These are phyloP conservation scores for Polyrhizophydium stewartii DNA, from an alignment of 371 early-diverging fungal species.

Conservation along the genomic window DNA sequence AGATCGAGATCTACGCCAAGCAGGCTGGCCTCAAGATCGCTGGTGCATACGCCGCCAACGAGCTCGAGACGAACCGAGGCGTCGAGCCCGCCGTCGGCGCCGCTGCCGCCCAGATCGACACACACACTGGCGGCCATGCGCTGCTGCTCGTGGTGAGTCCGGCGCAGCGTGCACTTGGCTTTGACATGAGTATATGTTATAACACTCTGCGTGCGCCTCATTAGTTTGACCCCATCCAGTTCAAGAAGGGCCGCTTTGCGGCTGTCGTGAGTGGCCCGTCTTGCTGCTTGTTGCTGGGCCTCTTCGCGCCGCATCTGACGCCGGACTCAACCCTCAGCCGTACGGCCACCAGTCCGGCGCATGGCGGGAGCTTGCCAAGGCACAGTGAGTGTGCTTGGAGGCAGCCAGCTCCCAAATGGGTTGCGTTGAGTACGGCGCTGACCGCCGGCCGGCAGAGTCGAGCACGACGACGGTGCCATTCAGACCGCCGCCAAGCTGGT, in stretches of 20 bases:
- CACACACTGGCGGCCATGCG: conserved; percentile 15
- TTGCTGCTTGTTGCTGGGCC: no score
- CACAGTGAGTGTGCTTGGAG: neutral
- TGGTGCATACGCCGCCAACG: conserved; percentile 63
- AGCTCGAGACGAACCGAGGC: conserved; percentile 33
- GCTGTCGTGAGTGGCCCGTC: no score
- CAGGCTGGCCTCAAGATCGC: conserved; percentile 37
- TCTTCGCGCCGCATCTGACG: no score
- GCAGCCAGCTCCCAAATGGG: no score
- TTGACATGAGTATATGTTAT: no score
- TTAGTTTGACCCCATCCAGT: no score
- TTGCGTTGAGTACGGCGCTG: no score
- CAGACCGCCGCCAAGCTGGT: neutral
- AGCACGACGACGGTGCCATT: neutral
- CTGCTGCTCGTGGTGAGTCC: conserved; percentile 19
- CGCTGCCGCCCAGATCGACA: conserved; percentile 48
- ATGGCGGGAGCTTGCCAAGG: neutral
- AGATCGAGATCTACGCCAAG: conserved; percentile 28
- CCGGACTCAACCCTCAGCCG: no score
- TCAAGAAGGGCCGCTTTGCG: no score
- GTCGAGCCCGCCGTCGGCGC: conserved; percentile 49
- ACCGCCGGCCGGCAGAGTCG: neutral
- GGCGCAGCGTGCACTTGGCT: no score
- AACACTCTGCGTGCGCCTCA: no score
- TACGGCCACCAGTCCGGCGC: neutral